Evolutionary conservation across 2,329 filamentous ascomycete species (phyloP), one percentile per base, ranked within the genome.

Genomic region (Ophiostoma perfectum): DNA sequence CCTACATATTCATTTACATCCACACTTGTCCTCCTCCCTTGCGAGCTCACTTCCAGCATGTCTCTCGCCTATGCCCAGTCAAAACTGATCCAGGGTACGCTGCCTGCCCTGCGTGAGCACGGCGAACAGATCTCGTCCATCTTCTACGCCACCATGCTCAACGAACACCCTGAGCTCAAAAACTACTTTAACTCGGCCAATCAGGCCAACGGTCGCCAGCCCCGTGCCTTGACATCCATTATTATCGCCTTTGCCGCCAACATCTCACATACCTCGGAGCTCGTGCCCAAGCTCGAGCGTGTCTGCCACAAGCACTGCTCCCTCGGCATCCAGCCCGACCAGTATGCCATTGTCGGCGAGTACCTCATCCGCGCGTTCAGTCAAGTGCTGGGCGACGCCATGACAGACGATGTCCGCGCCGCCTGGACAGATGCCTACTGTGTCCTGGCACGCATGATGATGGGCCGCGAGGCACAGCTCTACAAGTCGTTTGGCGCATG

Each of bases 371-470:
- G 82, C 39, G 87, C 90, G 1, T 90, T 93, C 78, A 82, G 81
- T 38, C 81, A 86, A 60, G 85, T 92, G 0, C 83, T 93, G 1
- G 89, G 89, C 4, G 82, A 83, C 0, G 85, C 84, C 36, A 86
- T 90, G 78, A 92, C 89, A 0, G 79, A 83, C 0, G 84, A 88
- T 27, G 82, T 90, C 42, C 81, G 85, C 67, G 81, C 85, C 12
- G 90, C 90, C 8, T 93, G 90, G 90, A 83, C 78, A 5, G 85
- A 86, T 66, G 90, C 90, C 1, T 93, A 92, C 78, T 88, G 85
- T 83, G 82, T 91, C 73, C 84, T 93, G 38, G 90, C 90, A 39
- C 83, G 88, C 76, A 85, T 92, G 79, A 85, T 92, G 79, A 91
- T 90, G 72, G 82, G 80, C 27, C 83, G 86, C 66, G 90, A 92